Evolutionary conservation across 2,329 filamentous ascomycete genomes (phyloP), one percentile per base, ranked within the genome.

Genomic region (Aureobasidium zeae): DNA sequence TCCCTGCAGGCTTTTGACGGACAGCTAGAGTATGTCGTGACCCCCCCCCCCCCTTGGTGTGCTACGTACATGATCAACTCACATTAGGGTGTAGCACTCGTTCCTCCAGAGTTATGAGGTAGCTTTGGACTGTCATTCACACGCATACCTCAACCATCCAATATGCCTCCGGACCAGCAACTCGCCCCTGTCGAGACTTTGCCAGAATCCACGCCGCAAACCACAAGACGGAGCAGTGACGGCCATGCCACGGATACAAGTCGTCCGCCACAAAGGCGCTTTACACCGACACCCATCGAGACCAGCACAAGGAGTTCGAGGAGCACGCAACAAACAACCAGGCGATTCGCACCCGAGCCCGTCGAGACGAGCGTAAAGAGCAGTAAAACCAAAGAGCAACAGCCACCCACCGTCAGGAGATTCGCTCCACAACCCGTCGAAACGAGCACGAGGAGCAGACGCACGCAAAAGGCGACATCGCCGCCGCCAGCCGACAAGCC

Each of bases 141-240:
- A 41, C 33, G 30, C 30, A 21, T 10, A 28, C 10, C 8, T 15
- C 16, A n/a, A 7, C n/a, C 25, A 16, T 21, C 19, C 33, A 42
- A 4, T 17, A 51, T 50, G 47, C 31, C 49, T 21, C 31, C 49
- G 4, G 47, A 46, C 10, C 36, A 31, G 22, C 41, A 39, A 25
- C 39, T 31, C 28, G 63, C 44, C 76, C 81, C 81, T 12, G 76
- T 87, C 51, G 83, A 87, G 61, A 86, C 82, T 7, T 80, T 74
- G 1, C 77, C 75, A 53, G 76, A 77, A 52, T 73, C 75, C 34
- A 73, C 8, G 51, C 65, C 15, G 65, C n/a, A 67, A 45, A 65
- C 57, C 3, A 56, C 57, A 38, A 25, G 34, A 21, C 37, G 28
- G 42, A 44, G 30, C 32, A 26, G 31, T 22, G 47, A 43, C 37